Conservation (phyloP, 495 filamentous ascomycete genomes). For the Daldinia decipiens region DNA sequence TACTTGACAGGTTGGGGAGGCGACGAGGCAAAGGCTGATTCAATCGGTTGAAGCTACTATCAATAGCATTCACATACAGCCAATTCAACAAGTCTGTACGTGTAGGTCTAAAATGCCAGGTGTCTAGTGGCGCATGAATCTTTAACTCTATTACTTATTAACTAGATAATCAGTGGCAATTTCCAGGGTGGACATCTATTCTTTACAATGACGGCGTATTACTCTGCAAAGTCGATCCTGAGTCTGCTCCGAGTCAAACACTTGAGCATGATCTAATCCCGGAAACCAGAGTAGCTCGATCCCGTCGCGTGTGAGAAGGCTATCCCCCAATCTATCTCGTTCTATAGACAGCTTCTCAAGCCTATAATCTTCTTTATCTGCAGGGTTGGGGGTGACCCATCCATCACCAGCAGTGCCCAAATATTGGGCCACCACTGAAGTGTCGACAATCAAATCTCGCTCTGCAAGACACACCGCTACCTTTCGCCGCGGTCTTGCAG, state of each 20-base stretch:
- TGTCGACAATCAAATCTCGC: slow-evolving; percentile 73
- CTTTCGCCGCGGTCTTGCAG: slow-evolving; percentile 43
- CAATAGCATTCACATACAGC: slow-evolving; percentile 11
- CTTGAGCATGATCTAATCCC: slow-evolving; percentile 72
- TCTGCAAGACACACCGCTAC: slow-evolving; percentile 67
- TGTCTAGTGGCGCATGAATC: slow-evolving; percentile 14
- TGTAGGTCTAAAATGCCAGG: slow-evolving; percentile 11
- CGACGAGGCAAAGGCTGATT: slow-evolving; percentile 44
- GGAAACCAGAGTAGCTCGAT: slow-evolving; percentile 71
- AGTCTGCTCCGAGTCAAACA: slow-evolving; percentile 64
- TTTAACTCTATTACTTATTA: slow-evolving; percentile 8
- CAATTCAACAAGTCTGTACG: slow-evolving; percentile 5
- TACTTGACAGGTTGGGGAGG: slow-evolving; percentile 69
- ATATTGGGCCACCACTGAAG: slow-evolving; percentile 66
- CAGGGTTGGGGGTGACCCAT: slow-evolving; percentile 23
- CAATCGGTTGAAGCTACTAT: slow-evolving; percentile 22
- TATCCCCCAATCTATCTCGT: slow-evolving; percentile 22
- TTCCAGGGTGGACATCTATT: slow-evolving; percentile 32
- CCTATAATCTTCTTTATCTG: slow-evolving; percentile 30
- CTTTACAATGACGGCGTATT: slow-evolving; percentile 53
- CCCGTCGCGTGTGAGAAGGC: slow-evolving; percentile 59
- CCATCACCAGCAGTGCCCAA: slow-evolving; percentile 53
- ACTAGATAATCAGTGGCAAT: slow-evolving; percentile 6
- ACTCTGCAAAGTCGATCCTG: slow-evolving; percentile 56
- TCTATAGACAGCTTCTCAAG: slow-evolving; percentile 24